Percentiles rank a stretch among this genome's conserved stretches.
Evolutionary conservation across 73 alveolate genomes (phyloP).

Genomic region (Blepharisma stoltei): DNA sequence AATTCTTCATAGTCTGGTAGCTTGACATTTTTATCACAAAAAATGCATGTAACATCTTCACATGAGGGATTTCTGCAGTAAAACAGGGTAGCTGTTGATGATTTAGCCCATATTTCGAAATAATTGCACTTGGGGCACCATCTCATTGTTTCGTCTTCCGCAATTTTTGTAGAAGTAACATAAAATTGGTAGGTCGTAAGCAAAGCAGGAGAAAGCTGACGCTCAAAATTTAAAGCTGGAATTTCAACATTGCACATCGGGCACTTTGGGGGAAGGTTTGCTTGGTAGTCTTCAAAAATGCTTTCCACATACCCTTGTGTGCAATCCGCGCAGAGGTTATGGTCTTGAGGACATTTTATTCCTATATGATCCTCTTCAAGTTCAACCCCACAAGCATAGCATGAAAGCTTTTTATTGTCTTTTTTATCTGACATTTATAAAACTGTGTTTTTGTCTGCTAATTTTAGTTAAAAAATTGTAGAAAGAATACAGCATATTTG

Average conservation of each 20-base stretch:
- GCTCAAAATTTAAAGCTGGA: conserved; percentile 7
- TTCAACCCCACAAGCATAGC: background rate
- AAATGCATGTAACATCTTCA: conserved; percentile 17
- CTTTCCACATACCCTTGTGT: background rate
- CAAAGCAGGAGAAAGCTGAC: conserved; percentile 11
- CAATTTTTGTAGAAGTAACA: background rate
- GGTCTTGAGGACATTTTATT: conserved; percentile 30
- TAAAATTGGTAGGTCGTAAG: background rate
- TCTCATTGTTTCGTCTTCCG: background rate
- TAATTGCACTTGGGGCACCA: conserved; percentile 41
- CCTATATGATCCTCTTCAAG: conserved; percentile 8
- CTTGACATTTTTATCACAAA: conserved; percentile 9
- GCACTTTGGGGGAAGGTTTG: conserved; percentile 31
- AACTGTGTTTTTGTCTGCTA: no score
- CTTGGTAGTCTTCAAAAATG: conserved; percentile 33
- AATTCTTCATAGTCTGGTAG: background rate
- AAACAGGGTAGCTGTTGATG: conserved; percentile 25
- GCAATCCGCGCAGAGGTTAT: conserved; percentile 34
- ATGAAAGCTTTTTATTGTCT: no score
- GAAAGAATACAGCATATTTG: no score
- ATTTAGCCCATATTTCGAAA: conserved; percentile 36
- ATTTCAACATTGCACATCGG: conserved; percentile 4
- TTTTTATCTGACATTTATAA: no score
- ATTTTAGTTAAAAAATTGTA: no score
- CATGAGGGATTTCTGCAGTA: conserved; percentile 30